A percentile compares a stretch with the other conserved stretches of the same genome.
Conservation (phyloP, 805 yeast genomes). For the Starmerella etchellsii region DNA sequence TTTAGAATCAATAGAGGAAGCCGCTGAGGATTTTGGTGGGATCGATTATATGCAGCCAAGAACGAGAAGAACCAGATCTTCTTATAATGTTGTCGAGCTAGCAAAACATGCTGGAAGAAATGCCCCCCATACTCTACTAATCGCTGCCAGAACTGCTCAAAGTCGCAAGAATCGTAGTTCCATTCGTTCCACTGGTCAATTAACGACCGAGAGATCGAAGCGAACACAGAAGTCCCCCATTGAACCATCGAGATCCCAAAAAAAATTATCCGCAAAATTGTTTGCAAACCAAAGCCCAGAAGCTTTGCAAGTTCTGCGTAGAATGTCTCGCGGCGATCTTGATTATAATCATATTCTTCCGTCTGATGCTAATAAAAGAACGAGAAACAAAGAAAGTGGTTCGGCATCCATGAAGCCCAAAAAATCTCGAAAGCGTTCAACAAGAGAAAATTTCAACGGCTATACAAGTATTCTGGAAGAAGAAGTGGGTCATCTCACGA, state of each 20-base stretch:
- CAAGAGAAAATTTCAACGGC: too few relatives aligned
- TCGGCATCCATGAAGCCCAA: not conserved
- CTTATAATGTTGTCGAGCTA: not conserved
- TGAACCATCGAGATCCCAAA: not conserved
- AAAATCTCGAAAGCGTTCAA: not conserved
- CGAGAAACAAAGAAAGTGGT: not conserved
- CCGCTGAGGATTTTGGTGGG: not conserved
- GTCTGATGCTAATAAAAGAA: too few relatives aligned
- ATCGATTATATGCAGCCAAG: not conserved
- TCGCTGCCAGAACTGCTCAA: conserved; percentile 5
- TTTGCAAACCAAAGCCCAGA: conserved; percentile 4
- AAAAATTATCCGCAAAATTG: not conserved
- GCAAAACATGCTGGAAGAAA: not conserved
- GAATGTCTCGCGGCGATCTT: not conserved
- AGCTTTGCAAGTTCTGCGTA: not conserved
- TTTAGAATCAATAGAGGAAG: not conserved
- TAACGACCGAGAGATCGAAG: too few relatives aligned
- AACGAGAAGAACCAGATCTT: not conserved
- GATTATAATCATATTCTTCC: not conserved
- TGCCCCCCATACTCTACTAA: not conserved
- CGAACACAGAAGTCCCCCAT: too few relatives aligned
- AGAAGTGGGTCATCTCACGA: too few relatives aligned
- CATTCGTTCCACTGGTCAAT: too few relatives aligned
- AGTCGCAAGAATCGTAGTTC: too few relatives aligned
- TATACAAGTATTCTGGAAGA: too few relatives aligned